Evolutionary conservation across 2,329 filamentous ascomycete species (phyloP).

Genomic region (Venturiaceae sp.): DNA sequence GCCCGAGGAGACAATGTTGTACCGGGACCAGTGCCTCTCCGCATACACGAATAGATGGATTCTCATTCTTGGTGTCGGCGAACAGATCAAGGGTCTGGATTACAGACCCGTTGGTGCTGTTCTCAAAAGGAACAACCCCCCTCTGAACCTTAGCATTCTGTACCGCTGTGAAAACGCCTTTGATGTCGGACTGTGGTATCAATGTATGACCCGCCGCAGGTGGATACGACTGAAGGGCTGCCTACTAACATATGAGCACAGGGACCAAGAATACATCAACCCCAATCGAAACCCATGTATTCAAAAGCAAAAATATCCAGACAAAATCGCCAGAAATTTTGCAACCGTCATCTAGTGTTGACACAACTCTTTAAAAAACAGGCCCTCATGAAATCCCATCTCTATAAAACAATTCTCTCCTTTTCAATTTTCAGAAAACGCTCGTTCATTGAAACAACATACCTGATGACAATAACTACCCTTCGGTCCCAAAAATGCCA

Average conservation of each 20-base stretch:
- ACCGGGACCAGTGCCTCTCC: constrained; percentile 82
- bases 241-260: constrained; percentile 1
- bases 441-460: not conserved
- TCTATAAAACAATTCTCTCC: not conserved
- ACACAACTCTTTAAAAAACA: too few relatives aligned
- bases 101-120: constrained; percentile 89
- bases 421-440: not conserved
- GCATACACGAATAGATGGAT: constrained; percentile 60
- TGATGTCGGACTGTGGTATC: constrained; percentile 34
- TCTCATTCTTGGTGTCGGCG: constrained; percentile 57
- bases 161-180: constrained; percentile 70
- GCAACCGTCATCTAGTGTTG: too few relatives aligned
- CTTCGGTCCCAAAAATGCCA: constrained; percentile 10
- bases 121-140: constrained; percentile 90
- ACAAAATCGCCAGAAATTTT: not conserved
- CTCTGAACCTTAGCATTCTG: constrained; percentile 54
- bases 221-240: constrained; percentile 8
- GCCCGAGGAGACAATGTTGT: constrained; percentile 74
- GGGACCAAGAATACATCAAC: not conserved
- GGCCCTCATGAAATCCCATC: too few relatives aligned
- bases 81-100: constrained; percentile 84
- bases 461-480: constrained; percentile 10
- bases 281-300: not conserved
- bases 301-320: not conserved
- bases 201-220: constrained; percentile 14